phyloP scores from a whole-genome alignment of 2,329 filamentous ascomycete genomes.

The Byssochlamys sp. region DNA sequence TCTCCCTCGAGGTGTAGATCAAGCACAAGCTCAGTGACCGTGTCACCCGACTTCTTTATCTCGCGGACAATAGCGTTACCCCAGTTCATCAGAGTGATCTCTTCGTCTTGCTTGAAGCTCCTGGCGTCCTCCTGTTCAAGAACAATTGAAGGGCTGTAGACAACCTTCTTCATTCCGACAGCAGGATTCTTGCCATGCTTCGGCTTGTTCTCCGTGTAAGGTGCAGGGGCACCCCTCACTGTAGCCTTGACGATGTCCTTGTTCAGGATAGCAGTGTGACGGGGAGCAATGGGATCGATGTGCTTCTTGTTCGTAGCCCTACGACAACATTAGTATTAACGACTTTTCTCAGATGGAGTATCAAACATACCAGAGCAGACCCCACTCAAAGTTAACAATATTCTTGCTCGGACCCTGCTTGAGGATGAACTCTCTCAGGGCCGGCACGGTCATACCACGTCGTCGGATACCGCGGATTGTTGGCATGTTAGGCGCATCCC shows the following conservation, averaged over 20 bases:
- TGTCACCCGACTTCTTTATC: constrained; percentile 39
- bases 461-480: constrained; percentile 43
- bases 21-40: constrained; percentile 61
- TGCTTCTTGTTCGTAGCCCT: constrained; percentile 61
- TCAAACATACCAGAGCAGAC: constrained; percentile 33
- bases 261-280: constrained; percentile 63
- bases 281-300: constrained; percentile 66
- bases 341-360: not conserved
- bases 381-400: constrained; percentile 42
- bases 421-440: constrained; percentile 41
- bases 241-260: constrained; percentile 62
- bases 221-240: constrained; percentile 54
- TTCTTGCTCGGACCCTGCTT: constrained; percentile 42
- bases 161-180: constrained; percentile 76
- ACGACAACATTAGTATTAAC: not conserved
- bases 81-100: constrained; percentile 95
- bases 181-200: constrained; percentile 83
- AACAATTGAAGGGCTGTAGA: constrained; percentile 63
- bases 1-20: constrained; percentile 88
- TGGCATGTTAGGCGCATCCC: constrained; percentile 44
- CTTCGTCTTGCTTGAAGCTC: constrained; percentile 71
- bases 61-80: constrained; percentile 51
- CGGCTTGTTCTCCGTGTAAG: constrained; percentile 64
- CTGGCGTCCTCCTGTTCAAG: constrained; percentile 81
- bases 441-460: constrained; percentile 41